Conservation (phyloP, 768 basidiomycete species). For the Megacollybia marginata region DNA sequence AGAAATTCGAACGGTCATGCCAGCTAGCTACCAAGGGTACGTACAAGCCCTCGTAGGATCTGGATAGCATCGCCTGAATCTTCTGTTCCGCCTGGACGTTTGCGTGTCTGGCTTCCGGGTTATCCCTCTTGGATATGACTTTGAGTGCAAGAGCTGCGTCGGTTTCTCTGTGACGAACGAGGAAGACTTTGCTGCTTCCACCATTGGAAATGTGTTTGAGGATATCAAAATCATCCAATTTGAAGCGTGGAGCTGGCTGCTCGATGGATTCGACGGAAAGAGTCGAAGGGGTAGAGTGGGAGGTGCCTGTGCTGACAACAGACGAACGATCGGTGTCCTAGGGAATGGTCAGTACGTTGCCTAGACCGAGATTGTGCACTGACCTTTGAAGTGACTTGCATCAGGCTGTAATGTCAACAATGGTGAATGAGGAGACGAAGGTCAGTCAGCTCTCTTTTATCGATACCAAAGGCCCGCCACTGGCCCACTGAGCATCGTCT, state of each 20-base stretch:
- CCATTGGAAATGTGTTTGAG: constrained; percentile 22
- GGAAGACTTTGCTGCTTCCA: constrained; percentile 19
- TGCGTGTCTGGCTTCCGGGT: constrained; percentile 6
- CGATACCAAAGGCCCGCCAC: too few species aligned
- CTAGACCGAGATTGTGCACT: too few species aligned
- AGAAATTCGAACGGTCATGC: constrained; percentile 9
- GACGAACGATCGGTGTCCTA: too few species aligned
- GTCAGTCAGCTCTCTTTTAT: too few species aligned
- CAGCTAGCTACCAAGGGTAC: constrained; percentile 9
- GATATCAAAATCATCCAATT: constrained; percentile 1
- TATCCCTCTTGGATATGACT: constrained; percentile 17
- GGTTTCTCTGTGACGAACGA: constrained; percentile 16
- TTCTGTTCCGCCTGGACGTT: constrained; percentile 14
- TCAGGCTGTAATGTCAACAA: too few species aligned
- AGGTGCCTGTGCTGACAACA: too few species aligned
- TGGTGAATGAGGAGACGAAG: too few species aligned
- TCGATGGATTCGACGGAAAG: too few species aligned
- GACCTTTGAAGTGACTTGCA: too few species aligned
- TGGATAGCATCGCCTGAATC: constrained; percentile 11
- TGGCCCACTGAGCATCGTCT: too few species aligned
- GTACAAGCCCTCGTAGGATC: constrained; percentile 2
- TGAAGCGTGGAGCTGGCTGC: neutral
- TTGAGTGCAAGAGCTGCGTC: constrained; percentile 19
- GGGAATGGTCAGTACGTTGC: too few species aligned
- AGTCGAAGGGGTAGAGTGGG: too few species aligned